Conservation (phyloP, 176 grass and related monocot species). For the Cymbopogon citratus region DNA sequence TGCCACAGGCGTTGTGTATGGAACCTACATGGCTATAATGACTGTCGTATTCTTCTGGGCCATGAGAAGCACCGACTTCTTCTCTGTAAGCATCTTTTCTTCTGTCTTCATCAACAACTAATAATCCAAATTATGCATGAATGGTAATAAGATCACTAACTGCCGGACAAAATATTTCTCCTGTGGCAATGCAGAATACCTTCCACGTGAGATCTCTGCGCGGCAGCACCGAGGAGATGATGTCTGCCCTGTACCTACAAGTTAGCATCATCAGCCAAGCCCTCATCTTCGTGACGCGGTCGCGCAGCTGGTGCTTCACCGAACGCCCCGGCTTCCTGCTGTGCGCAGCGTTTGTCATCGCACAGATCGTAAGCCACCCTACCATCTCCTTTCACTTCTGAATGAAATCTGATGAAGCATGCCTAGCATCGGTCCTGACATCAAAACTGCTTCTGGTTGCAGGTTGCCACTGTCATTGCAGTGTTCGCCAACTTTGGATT, state of each 20-base stretch:
- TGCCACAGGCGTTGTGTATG: conserved; percentile 72
- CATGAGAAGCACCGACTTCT: conserved; percentile 76
- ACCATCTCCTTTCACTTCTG: too few species aligned
- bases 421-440: too few species aligned
- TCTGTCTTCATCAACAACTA: not conserved
- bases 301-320: conserved; percentile 47
- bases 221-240: conserved; percentile 45
- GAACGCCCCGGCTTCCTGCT: conserved; percentile 63
- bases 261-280: conserved; percentile 98
- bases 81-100: conserved; percentile 42
- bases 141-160: not conserved
- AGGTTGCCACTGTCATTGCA: conserved; percentile 61
- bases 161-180: too few species aligned
- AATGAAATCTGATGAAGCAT: too few species aligned
- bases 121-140: not conserved
- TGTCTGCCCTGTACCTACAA: conserved; percentile 90
- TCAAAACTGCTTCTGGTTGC: not conserved
- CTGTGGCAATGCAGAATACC: conserved; percentile 26
- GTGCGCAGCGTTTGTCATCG: conserved; percentile 47
- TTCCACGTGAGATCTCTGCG: conserved; percentile 63
- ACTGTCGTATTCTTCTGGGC: conserved; percentile 89
- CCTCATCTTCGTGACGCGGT: conserved; percentile 93
- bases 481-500: conserved; percentile 47
- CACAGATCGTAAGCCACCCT: conserved; percentile 41
- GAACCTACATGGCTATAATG: conserved; percentile 75